Base-by-base conservation (phyloP, 345 rosid genomes). In the Aurinia saxatilis region DNA sequence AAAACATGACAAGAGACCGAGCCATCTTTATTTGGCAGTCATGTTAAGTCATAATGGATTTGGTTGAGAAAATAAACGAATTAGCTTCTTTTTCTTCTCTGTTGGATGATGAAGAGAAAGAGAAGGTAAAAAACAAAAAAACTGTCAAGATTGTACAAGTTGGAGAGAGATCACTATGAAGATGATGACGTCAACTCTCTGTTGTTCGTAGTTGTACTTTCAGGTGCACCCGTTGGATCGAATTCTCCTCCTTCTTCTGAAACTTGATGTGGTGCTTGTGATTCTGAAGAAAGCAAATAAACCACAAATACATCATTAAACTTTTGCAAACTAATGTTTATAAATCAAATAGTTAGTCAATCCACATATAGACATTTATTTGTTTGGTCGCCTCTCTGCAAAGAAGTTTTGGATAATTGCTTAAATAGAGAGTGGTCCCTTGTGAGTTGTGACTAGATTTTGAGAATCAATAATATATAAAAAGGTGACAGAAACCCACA, bases 401-500 rank as follows among this genome's bases (percentile, higher is more conserved):
- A 29, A 19, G 7, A 54, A 48, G 50, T 50, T 49, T 50, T 64
- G 54, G 70, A 71, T 63, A 57, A 56, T 57, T 40, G 34, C 60
- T 49, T 57, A 64, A 42, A 57, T 49, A 41, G 41, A 50, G 75
- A 64, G 64, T 71, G 75, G 75, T 66, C 63, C 63, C 47, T 49
- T 62, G 38, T 53, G 67, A 60, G 62, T 48, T 48, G 58, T 71
- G 70, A 56, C 53, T 71, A 63, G 65, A 71, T 58, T 58, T 71
- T 42, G 30, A 34, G 42, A 34, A 63, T 50, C 75, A 64, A 56
- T 71, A 35, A 71, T 34, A 71, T 16, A 4, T 31, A 21, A 57
- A 71, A 64, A 41, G 36, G 60, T 50, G 66, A 50, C 66, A 71
- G 70, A 64, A 62, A 64, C 60, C 51, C 75, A 71, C 70, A 71